Evolutionary conservation across 495 filamentous ascomycete species (phyloP).

Genomic region (Amorphotheca resinae): DNA sequence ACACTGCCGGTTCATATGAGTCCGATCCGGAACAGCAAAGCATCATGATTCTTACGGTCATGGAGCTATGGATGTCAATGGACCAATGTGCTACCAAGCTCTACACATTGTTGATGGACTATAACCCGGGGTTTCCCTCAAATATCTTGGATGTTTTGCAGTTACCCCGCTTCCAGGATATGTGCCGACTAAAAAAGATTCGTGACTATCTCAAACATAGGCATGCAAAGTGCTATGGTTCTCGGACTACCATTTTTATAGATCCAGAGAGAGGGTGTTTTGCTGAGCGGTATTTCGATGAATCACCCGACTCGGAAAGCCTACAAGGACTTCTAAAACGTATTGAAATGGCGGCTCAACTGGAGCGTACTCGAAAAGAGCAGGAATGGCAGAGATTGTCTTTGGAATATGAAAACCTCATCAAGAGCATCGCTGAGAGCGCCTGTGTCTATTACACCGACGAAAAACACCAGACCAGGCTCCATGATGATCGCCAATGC

Average conservation of each 20-base stretch:
- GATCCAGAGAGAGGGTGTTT: constrained; percentile 28
- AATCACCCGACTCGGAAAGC: constrained; percentile 14
- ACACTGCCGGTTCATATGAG: constrained; percentile 29
- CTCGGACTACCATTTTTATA: constrained; percentile 26
- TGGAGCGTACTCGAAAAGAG: constrained; percentile 22
- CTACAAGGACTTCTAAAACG: constrained; percentile 19
- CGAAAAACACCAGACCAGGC: constrained; percentile 15
- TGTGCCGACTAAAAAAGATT: constrained; percentile 28
- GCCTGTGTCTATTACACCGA: constrained; percentile 19
- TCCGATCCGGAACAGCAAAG: constrained; percentile 27
- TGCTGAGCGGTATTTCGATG: constrained; percentile 28
- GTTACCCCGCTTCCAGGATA: constrained; percentile 21
- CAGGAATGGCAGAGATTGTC: constrained; percentile 24
- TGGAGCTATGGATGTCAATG: constrained; percentile 16
- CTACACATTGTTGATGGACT: constrained; percentile 5
- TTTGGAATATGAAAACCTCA: constrained; percentile 22
- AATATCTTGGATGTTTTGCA: constrained; percentile 32
- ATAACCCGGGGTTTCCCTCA: constrained; percentile 8
- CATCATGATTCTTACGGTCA: constrained; percentile 10
- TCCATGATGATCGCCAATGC: constrained; percentile 24
- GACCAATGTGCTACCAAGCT: constrained; percentile 4
- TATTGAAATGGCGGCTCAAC: constrained; percentile 23
- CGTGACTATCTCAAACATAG: constrained; percentile 28
- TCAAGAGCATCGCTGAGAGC: constrained; percentile 14
- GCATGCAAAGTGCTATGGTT: constrained; percentile 3